phyloP scores from a whole-genome alignment of 2,329 filamentous ascomycete species.

The Colletotrichum higginsianum region DNA sequence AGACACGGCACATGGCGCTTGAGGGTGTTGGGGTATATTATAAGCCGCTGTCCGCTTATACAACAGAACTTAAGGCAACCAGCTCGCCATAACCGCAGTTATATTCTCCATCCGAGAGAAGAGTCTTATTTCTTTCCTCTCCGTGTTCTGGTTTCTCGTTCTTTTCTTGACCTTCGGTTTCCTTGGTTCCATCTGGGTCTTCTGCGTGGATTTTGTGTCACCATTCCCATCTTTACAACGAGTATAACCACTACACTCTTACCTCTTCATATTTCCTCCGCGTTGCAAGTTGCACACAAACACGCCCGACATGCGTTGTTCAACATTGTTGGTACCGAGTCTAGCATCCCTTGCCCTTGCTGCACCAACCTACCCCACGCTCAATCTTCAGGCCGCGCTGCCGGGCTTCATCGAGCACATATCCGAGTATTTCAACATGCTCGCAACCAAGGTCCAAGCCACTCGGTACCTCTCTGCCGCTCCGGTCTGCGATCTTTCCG shows the following conservation, averaged over 20 bases:
- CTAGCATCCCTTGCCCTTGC: conserved; percentile 62
- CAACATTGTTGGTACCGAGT: conserved; percentile 62
- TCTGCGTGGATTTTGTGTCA: conserved; percentile 25
- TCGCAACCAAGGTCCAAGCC: conserved; percentile 69
- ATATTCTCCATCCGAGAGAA: conserved; percentile 30
- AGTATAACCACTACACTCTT: conserved; percentile 14
- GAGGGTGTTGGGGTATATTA: conserved; percentile 37
- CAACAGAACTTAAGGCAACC: background rate
- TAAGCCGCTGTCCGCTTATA: conserved; percentile 30
- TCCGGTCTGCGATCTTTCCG: conserved; percentile 69
- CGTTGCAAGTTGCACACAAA: conserved; percentile 25
- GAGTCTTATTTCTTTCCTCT: conserved; percentile 40
- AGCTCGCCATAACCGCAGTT: conserved; percentile 11
- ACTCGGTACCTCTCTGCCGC: conserved; percentile 58
- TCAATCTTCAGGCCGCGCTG: conserved; percentile 55
- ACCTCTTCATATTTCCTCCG: background rate
- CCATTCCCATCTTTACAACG: conserved; percentile 16
- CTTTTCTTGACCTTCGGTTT: conserved; percentile 31
- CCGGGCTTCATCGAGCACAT: conserved; percentile 61
- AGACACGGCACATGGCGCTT: background rate
- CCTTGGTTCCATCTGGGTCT: conserved; percentile 26
- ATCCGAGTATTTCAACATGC: conserved; percentile 73
- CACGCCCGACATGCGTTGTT: conserved; percentile 64
- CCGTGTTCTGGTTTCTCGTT: conserved; percentile 37
- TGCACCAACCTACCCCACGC: conserved; percentile 63